A percentile compares a stretch with the other conserved stretches of the same genome.
phyloP scores from a whole-genome alignment of 805 yeast genomes.

The Saccharomyces mikatae region DNA sequence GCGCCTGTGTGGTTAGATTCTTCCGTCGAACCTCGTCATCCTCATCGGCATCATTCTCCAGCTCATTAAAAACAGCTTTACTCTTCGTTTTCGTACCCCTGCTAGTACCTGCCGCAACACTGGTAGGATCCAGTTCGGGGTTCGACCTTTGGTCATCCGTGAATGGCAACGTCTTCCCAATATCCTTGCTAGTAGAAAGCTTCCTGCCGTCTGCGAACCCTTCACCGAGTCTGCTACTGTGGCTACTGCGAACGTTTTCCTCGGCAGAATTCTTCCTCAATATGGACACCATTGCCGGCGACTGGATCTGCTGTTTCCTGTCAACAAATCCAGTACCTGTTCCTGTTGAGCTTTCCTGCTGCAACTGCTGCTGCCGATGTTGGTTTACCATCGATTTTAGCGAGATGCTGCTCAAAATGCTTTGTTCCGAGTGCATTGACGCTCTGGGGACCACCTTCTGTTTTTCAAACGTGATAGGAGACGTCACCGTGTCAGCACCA shows the following conservation, averaged over 20 bases:
- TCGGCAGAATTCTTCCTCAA: conserved; percentile 25
- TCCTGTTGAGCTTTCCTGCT: conserved; percentile 4
- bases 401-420: conserved; percentile 50
- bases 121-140: conserved; percentile 3
- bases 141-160: conserved; percentile 24
- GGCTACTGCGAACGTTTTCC: conserved; percentile 3
- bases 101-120: background rate
- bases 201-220: conserved; percentile 17
- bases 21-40: conserved; percentile 26
- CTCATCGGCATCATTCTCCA: conserved; percentile 19
- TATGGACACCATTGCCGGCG: conserved; percentile 34
- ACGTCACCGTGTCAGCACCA: background rate
- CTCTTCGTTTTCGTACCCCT: background rate
- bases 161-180: conserved; percentile 30
- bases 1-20: conserved; percentile 34
- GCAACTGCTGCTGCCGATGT: conserved; percentile 36
- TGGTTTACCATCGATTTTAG: conserved; percentile 53
- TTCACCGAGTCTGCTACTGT: conserved; percentile 4
- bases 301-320: conserved; percentile 33
- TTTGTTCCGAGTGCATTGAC: conserved; percentile 35
- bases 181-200: conserved; percentile 6
- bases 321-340: conserved; percentile 17
- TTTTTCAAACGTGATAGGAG: conserved; percentile 39
- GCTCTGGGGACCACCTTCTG: conserved; percentile 50
- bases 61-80: background rate